A percentile compares a stretch with the other conserved stretches of the same genome.
Evolutionary conservation across 2,329 filamentous ascomycete genomes (phyloP).

Genomic region (Diaporthe nobilis): DNA sequence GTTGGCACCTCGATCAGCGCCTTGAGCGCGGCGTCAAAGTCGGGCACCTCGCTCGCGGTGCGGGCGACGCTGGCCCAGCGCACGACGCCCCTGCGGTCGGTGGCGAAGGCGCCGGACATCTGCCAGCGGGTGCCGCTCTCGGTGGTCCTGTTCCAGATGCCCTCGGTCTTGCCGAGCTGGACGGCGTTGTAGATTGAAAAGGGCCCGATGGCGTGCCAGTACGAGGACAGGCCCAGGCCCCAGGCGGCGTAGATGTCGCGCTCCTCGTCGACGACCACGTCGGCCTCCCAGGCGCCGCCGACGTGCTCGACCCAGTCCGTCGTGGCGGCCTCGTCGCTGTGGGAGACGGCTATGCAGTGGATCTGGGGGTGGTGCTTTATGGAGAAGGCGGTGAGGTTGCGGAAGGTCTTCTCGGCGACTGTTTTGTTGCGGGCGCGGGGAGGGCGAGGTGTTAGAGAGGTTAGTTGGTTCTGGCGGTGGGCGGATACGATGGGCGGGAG

Average conservation of each 20-base stretch:
- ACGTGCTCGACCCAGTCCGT: slow-evolving; percentile 70
- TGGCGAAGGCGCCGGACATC: slow-evolving; percentile 74
- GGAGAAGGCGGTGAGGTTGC: slow-evolving; percentile 66
- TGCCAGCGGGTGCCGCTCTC: slow-evolving; percentile 80
- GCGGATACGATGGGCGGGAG: neutral
- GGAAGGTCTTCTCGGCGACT: slow-evolving; percentile 80
- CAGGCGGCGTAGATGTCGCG: slow-evolving; percentile 74
- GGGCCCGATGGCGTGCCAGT: slow-evolving; percentile 75
- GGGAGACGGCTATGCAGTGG: slow-evolving; percentile 74
- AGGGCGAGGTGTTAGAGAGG: slow-evolving; percentile 5
- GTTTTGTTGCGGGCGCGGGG: neutral
- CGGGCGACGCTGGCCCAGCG: slow-evolving; percentile 64
- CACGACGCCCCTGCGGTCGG: slow-evolving; percentile 67
- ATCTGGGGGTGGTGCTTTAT: slow-evolving; percentile 61
- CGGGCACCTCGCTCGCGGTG: slow-evolving; percentile 67
- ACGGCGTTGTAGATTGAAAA: slow-evolving; percentile 70
- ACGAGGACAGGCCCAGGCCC: slow-evolving; percentile 73
- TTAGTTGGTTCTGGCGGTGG: neutral
- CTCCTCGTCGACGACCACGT: slow-evolving; percentile 72
- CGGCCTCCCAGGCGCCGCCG: slow-evolving; percentile 70
- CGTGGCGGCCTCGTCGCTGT: slow-evolving; percentile 67
- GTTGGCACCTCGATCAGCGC: slow-evolving; percentile 40
- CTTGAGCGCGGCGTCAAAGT: slow-evolving; percentile 63
- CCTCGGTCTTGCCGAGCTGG: slow-evolving; percentile 71
- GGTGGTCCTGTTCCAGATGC: slow-evolving; percentile 75